phyloP scores from a whole-genome alignment of 208 protist species.

The Polymyxa betae region DNA sequence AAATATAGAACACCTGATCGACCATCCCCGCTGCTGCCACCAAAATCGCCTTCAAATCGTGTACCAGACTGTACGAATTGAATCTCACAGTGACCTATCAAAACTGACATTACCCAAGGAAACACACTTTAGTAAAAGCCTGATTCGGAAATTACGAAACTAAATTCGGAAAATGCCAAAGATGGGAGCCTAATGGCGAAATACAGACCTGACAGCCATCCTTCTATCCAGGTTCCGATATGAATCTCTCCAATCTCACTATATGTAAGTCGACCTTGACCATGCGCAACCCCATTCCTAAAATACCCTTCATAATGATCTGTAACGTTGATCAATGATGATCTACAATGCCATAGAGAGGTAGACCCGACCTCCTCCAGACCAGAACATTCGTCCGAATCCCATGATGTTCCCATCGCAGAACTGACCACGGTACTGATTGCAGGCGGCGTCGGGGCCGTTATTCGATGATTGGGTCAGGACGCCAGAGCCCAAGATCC shows the following conservation, averaged over 20 bases:
- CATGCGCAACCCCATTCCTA: conserved; percentile 24
- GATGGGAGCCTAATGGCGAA: neutral
- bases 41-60: neutral
- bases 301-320: neutral
- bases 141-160: too few relatives aligned
- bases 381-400: neutral
- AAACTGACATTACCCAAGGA: too few relatives aligned
- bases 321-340: neutral
- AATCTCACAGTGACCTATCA: neutral
- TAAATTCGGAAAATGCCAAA: neutral
- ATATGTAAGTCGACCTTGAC: neutral
- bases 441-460: neutral
- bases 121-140: too few relatives aligned
- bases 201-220: neutral
- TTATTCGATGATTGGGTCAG: neutral
- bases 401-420: neutral
- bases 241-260: neutral
- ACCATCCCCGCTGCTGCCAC: neutral
- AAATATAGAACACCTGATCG: neutral
- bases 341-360: neutral
- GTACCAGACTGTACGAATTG: neutral
- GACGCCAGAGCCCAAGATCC: conserved; percentile 19
- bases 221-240: neutral
- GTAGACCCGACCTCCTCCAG: neutral
- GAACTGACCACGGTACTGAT: conserved; percentile 41